A percentile compares a stretch with the other conserved stretches of the same genome.
These are phyloP conservation scores for Peniophora sp. DNA, from an alignment of 1,284 basidiomycete species.

Conservation along the genomic window DNA sequence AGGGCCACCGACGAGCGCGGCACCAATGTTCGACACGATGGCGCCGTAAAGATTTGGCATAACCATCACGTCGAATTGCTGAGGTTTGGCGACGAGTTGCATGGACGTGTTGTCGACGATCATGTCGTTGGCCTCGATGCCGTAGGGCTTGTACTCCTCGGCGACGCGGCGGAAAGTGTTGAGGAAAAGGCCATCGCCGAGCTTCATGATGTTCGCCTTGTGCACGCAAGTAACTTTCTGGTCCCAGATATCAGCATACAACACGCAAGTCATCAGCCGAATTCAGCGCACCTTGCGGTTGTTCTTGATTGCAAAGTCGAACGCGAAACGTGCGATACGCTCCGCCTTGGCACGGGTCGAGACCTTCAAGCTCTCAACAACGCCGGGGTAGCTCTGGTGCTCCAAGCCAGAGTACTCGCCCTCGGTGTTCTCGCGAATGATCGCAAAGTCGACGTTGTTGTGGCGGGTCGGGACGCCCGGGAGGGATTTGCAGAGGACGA, in stretches of 20 bases:
- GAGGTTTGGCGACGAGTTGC: constrained; percentile 94
- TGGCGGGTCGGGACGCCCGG: constrained; percentile 97
- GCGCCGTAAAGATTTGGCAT: constrained; percentile 97
- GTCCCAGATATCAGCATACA: constrained; percentile 1
- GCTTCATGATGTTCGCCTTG: constrained; percentile 99
- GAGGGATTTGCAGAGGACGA: constrained; percentile 97
- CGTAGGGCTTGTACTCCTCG: constrained; percentile 90
- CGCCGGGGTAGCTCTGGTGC: constrained; percentile 97
- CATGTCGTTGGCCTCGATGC: constrained; percentile 95
- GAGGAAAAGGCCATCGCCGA: constrained; percentile 98
- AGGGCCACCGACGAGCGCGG: constrained; percentile 95
- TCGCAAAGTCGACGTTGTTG: constrained; percentile 95
- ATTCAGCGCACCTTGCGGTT: constrained; percentile 71
- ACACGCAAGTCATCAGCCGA: background rate
- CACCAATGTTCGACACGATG: constrained; percentile 97
- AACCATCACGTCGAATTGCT: constrained; percentile 99
- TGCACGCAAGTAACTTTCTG: constrained; percentile 99
- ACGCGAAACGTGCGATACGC: constrained; percentile 95
- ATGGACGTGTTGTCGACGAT: constrained; percentile 99
- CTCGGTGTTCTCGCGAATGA: constrained; percentile 99
- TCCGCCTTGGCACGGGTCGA: constrained; percentile 95
- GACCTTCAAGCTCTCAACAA: constrained; percentile 98
- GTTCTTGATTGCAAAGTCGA: constrained; percentile 99
- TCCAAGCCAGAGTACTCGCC: constrained; percentile 99
- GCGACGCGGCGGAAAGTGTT: constrained; percentile 97